Evolutionary conservation across 306 rosid genomes (phyloP).

Genomic region (Pyrus pyrifolia): DNA sequence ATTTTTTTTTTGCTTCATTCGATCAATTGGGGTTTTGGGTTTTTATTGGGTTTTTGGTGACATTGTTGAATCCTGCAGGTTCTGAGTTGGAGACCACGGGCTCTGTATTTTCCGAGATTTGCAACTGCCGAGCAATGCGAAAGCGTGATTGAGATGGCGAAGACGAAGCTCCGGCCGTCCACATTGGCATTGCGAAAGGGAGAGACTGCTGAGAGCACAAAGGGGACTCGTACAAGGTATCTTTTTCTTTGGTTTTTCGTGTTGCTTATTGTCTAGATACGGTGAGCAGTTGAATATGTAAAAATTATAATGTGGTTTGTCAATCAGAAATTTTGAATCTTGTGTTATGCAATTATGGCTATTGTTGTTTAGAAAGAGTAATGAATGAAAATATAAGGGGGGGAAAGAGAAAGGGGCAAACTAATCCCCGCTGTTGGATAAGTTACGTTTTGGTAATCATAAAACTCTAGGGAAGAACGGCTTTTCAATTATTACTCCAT

Average conservation of each 20-base stretch:
- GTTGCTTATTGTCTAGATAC: neutral
- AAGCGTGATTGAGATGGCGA: constrained; percentile 37
- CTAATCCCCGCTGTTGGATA: neutral
- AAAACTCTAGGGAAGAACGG: neutral
- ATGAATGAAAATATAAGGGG: neutral
- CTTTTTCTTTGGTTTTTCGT: neutral
- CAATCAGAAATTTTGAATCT: neutral
- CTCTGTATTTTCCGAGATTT: constrained; percentile 30
- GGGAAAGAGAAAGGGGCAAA: no score
- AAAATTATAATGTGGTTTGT: neutral
- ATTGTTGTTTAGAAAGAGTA: neutral
- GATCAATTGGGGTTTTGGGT: neutral
- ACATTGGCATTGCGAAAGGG: constrained; percentile 53
- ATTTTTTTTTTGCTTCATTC: neutral
- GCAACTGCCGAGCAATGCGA: constrained; percentile 41
- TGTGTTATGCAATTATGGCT: neutral
- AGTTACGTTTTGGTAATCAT: neutral
- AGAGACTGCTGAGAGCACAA: constrained; percentile 50
- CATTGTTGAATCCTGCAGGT: constrained; percentile 12
- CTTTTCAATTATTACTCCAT: neutral
- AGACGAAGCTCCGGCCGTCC: constrained; percentile 45
- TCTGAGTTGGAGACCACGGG: constrained; percentile 37
- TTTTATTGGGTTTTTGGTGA: neutral
- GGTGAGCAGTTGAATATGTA: neutral
- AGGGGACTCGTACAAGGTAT: constrained; percentile 64